A percentile compares a stretch with the other conserved stretches of the same genome.
Evolutionary conservation across 225 moss, liverwort and hornwort genomes (phyloP).

Genomic region (Antitrichia curtipendula): DNA sequence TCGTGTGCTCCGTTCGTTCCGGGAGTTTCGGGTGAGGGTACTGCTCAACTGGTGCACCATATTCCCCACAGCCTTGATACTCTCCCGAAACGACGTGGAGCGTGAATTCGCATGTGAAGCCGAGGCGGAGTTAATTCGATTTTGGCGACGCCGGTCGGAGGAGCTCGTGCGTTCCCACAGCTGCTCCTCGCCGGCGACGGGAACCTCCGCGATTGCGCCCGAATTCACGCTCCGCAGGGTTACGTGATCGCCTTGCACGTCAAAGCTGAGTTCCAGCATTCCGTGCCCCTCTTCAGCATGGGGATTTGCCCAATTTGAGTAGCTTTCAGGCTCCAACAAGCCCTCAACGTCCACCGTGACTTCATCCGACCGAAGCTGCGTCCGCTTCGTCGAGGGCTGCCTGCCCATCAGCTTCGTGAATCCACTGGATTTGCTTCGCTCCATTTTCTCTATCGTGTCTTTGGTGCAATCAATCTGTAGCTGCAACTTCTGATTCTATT

Average conservation of each 20-base stretch:
- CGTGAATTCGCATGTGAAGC: not conserved
- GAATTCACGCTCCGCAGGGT: constrained; percentile 41
- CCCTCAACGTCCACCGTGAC: not conserved
- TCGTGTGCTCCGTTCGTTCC: not conserved
- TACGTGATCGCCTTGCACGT: constrained; percentile 48
- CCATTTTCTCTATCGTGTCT: not conserved
- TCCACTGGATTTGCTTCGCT: not conserved
- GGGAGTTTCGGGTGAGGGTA: not conserved
- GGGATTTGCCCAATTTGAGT: not conserved
- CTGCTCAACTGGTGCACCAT: constrained; percentile 20
- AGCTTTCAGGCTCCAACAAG: not conserved
- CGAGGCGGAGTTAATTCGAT: not conserved
- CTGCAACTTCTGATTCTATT: not conserved
- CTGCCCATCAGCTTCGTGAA: not conserved
- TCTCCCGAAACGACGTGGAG: constrained; percentile 25
- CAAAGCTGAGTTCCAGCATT: constrained; percentile 77
- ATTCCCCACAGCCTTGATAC: constrained; percentile 20
- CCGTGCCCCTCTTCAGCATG: not conserved
- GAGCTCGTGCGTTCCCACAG: not conserved
- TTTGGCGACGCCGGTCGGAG: not conserved
- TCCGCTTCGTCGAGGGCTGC: not conserved
- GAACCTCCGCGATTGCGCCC: not conserved
- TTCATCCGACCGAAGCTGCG: not conserved
- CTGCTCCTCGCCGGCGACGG: not conserved
- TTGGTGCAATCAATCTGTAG: not conserved